phyloP scores from a whole-genome alignment of 2,329 filamentous ascomycete species.

The Dactylellina drechsleri region DNA sequence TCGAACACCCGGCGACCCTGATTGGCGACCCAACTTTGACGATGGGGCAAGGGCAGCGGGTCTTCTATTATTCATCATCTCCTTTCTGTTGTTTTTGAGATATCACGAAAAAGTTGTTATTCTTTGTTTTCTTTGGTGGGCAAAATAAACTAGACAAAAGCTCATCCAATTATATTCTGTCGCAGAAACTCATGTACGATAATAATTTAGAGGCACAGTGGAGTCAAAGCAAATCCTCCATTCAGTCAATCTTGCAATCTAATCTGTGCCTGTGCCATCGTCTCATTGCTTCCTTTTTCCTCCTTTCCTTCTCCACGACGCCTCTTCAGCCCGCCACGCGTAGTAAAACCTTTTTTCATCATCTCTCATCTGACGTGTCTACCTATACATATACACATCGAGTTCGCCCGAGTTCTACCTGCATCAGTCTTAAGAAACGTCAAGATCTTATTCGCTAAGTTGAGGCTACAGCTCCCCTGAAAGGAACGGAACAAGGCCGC shows the following conservation, averaged over 20 bases:
- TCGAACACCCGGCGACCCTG: constrained; percentile 27
- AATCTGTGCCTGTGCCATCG: too few species aligned
- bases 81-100: constrained; percentile 14
- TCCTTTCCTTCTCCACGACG: background rate
- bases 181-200: too few species aligned
- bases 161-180: background rate
- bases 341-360: background rate
- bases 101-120: constrained; percentile 15
- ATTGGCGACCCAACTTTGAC: constrained; percentile 26
- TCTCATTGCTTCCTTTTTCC: background rate
- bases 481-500: constrained; percentile 14
- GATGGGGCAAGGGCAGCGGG: background rate
- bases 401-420: background rate
- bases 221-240: too few species aligned
- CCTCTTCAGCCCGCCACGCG: constrained; percentile 1
- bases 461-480: constrained; percentile 38
- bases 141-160: background rate
- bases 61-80: constrained; percentile 20
- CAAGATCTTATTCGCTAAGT: too few species aligned
- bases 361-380: background rate
- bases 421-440: too few species aligned
- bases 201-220: background rate
- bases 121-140: background rate
- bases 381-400: background rate
- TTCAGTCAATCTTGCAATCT: too few species aligned